Evolutionary conservation across 2,329 filamentous ascomycete species (phyloP), one percentile per base, ranked within the genome.

Genomic region (Pleurostoma richardsiae): DNA sequence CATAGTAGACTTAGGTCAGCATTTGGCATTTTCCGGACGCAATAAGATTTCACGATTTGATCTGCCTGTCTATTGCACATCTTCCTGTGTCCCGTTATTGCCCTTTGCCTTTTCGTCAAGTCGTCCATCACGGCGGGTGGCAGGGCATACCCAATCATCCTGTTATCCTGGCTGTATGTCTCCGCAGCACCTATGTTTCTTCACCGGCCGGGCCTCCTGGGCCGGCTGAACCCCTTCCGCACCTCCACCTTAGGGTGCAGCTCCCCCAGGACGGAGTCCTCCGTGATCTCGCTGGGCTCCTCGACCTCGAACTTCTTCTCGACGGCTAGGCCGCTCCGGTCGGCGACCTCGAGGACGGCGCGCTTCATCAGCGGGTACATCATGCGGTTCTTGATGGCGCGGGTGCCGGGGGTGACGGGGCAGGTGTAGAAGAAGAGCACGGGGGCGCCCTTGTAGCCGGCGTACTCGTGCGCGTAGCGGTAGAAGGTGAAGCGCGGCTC

Each of bases 351-450:
- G 30, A 90, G 71, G 3, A 88, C 85, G 28, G 80, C 78, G 8
- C 79, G 73, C 67, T 83, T 84, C 71, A 83, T 84, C 29, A 84
- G 70, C 31, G 88, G 87, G 63, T 94, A 94, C 59, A 94, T 67
- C 89, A 95, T 95, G 53, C 88, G 77, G 67, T 87, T 85, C 70
- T 89, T 91, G 70, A 94, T 87, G 44, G 79, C 72, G 67, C 83
- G 88, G 44, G 76, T 81, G 29, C 72, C 78, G 0, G 79, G 69
- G 4, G 84, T 76, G 6, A 77, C 71, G 1, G 89, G 89, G 63
- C 87, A 90, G 5, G 88, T 92, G 69, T 90, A 92, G 61, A 94
- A 82, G 70, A 94, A 94, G 5, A 92, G 73, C 42, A 92, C 71
- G 3, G 83, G 80, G 46, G 72, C 76, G 44, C 73, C 69, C 49